These are phyloP conservation scores for Boletus tylopilopsis DNA, from an alignment of 768 basidiomycete species.

Conservation along the genomic window DNA sequence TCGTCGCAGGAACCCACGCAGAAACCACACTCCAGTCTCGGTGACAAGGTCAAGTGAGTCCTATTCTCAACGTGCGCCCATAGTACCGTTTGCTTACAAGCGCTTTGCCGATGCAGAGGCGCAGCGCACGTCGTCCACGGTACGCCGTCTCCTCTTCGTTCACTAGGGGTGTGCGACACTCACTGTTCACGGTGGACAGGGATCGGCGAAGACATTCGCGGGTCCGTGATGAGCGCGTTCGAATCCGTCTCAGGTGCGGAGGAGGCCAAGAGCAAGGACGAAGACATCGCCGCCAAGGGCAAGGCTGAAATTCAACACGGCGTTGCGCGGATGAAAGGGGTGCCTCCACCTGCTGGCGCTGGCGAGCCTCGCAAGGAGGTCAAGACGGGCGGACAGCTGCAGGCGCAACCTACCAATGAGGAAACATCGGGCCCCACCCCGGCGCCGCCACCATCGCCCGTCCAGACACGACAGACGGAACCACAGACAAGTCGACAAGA, in stretches of 20 bases:
- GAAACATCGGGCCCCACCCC: neutral
- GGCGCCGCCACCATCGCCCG: neutral
- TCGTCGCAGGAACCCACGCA: neutral
- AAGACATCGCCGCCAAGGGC: conserved; percentile 36
- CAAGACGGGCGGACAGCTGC: neutral
- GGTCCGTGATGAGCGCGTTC: conserved; percentile 38
- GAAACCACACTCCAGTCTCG: conserved; percentile 6
- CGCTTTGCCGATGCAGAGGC: conserved; percentile 24
- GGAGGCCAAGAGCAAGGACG: conserved; percentile 28
- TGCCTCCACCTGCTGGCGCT: neutral
- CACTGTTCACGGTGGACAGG: conserved; percentile 27
- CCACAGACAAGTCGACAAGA: neutral
- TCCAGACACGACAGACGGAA: neutral
- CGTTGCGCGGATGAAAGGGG: conserved; percentile 28
- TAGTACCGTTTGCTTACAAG: neutral
- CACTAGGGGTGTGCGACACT: neutral
- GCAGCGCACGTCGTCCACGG: conserved; percentile 37
- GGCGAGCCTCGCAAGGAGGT: neutral
- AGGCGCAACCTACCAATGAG: neutral
- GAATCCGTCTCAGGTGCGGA: conserved; percentile 31
- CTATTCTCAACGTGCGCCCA: no score
- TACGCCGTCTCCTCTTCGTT: conserved; percentile 1
- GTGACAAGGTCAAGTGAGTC: conserved; percentile 13
- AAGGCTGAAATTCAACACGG: conserved; percentile 40
- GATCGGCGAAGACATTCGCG: conserved; percentile 43